Base-by-base conservation (phyloP, 768 basidiomycete species). In the Amylocystis lapponica region DNA sequence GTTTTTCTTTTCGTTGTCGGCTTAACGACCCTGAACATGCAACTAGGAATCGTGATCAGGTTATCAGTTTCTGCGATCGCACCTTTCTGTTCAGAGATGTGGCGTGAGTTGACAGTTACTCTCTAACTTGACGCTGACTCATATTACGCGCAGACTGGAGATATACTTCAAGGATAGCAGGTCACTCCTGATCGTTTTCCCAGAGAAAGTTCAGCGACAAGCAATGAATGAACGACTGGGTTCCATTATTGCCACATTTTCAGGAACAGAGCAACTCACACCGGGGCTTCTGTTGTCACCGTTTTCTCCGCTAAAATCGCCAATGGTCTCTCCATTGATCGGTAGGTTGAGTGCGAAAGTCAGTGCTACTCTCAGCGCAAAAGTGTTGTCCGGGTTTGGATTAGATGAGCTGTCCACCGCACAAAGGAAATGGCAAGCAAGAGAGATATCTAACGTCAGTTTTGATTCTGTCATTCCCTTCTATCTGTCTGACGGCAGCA, bases 91-190 rank as follows among this genome's bases (percentile, higher is more conserved):
- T 97, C 64, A 79, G 90, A 19, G 91, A 95, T 56, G 89, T 95
- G 12, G 92, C 81, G 87, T 91, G 57, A 68, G 87, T 68, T 7
- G 3, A 21, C 20, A 13, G 22, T 37, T 11, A n/a, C 31, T 34
- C 8, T 26, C 12, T 31, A 7, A 1, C 23, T 13, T 14, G 3
- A 14, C 21, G 16, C 20, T 37, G 4, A 33, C 6, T 21, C 35
- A 41, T n/a, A 43, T 38, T 25, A 36, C 12, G 34, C 27, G 5
- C 20, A 93, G 90, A 0, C 69, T 96, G 13, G 94, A 97, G 60
- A 73, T 97, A 9, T 95, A 94, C 65, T 91, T 96, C 71, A 84
- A 81, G 53, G 94, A 97, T 54, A 91, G 89, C 52, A 79, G 89
- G 6, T 93, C 89, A 13, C 67, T 96, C 34, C 69, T 97, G 17